These are phyloP conservation scores for Xanthoconium purpureum DNA, from an alignment of 768 basidiomycete genomes.

Conservation along the genomic window DNA sequence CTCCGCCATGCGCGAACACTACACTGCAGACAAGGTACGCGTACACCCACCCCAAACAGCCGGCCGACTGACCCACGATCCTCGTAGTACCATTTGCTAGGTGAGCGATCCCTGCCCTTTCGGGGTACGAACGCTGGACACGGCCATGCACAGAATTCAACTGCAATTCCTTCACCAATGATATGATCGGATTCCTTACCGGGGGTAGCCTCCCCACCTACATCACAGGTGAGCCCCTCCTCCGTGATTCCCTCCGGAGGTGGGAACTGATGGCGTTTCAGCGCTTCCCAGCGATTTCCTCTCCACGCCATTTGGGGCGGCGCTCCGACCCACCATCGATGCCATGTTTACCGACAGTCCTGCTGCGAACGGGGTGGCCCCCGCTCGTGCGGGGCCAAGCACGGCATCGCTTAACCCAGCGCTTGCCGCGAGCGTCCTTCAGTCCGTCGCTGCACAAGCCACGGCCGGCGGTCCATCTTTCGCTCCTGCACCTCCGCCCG, in stretches of 20 bases:
- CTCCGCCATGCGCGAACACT: slow-evolving; percentile 67
- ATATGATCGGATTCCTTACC: slow-evolving; percentile 82
- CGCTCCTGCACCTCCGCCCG: neutral
- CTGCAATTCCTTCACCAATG: slow-evolving; percentile 93
- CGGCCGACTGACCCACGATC: neutral
- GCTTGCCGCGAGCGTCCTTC: slow-evolving; percentile 51
- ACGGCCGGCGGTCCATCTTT: slow-evolving; percentile 23
- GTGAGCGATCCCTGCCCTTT: slow-evolving; percentile 33
- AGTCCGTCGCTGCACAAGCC: slow-evolving; percentile 55
- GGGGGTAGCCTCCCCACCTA: slow-evolving; percentile 77
- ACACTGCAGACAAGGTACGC: slow-evolving; percentile 85
- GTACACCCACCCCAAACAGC: too few species aligned
- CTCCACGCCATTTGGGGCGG: slow-evolving; percentile 83
- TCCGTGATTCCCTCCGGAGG: neutral
- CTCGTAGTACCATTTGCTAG: slow-evolving; percentile 78
- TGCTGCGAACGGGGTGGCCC: slow-evolving; percentile 25
- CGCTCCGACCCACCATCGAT: slow-evolving; percentile 88
- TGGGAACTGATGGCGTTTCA: slow-evolving; percentile 24
- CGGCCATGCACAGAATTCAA: slow-evolving; percentile 67
- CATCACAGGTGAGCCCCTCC: slow-evolving; percentile 59
- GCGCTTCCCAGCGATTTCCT: slow-evolving; percentile 82
- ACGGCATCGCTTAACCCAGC: slow-evolving; percentile 43
- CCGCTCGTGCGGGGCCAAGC: slow-evolving; percentile 28
- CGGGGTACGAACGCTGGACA: neutral
- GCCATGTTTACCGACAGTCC: slow-evolving; percentile 66